These are phyloP conservation scores for Echinosophora koreensis DNA, from an alignment of 306 rosid genomes.

Conservation along the genomic window DNA sequence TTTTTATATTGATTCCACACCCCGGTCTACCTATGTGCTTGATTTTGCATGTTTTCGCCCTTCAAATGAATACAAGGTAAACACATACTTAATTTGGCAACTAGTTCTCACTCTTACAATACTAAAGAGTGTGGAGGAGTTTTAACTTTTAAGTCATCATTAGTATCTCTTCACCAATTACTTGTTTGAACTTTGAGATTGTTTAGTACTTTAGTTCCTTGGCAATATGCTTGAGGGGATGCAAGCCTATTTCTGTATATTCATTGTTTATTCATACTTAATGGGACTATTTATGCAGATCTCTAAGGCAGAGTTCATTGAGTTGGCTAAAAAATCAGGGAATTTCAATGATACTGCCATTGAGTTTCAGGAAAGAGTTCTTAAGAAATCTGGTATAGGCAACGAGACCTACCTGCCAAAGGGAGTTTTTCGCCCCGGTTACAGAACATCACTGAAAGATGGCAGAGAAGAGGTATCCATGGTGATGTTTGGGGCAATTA, in stretches of 20 bases:
- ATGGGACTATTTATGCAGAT: slow-evolving; percentile 53
- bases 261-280: not conserved
- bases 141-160: not conserved
- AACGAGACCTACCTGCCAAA: slow-evolving; percentile 65
- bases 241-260: not conserved
- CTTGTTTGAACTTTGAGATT: not conserved
- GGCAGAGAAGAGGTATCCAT: slow-evolving; percentile 65
- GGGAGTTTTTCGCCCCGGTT: slow-evolving; percentile 51
- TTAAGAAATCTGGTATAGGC: slow-evolving; percentile 68
- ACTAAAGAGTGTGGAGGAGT: not conserved
- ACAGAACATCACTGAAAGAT: slow-evolving; percentile 49
- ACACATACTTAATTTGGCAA: not conserved
- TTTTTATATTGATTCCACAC: slow-evolving; percentile 46
- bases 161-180: not conserved
- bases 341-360: slow-evolving; percentile 62
- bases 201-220: not conserved
- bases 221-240: not conserved
- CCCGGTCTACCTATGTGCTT: slow-evolving; percentile 63
- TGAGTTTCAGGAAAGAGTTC: slow-evolving; percentile 59
- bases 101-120: not conserved
- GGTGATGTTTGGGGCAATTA: slow-evolving; percentile 69
- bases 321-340: slow-evolving; percentile 65
- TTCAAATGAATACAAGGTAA: slow-evolving; percentile 69
- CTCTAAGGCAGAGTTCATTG: slow-evolving; percentile 65
- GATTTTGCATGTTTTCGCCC: slow-evolving; percentile 82